Evolutionary conservation across 306 rosid species (phyloP).

Genomic region (Lathyrus tuberosus): DNA sequence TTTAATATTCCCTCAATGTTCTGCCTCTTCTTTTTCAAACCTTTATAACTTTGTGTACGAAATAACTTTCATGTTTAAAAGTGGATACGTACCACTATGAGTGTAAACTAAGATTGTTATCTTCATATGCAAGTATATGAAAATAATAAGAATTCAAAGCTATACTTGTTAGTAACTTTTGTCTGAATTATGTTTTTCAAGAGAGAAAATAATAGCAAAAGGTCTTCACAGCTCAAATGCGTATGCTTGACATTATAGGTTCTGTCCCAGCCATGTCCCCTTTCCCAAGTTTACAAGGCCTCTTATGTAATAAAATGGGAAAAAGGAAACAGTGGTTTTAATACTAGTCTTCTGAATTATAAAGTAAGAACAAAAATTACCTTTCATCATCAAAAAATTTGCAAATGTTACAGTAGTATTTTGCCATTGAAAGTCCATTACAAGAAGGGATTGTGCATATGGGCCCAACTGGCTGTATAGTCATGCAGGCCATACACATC

Average conservation of each 20-base stretch:
- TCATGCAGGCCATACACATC: slow-evolving; percentile 93
- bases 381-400: slow-evolving; percentile 98
- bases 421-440: slow-evolving; percentile 85
- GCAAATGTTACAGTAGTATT: slow-evolving; percentile 87
- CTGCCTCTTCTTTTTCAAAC: slow-evolving; percentile 26
- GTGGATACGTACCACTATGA: not conserved
- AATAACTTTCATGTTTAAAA: not conserved
- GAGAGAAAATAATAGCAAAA: slow-evolving; percentile 7
- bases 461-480: slow-evolving; percentile 84
- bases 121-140: not conserved
- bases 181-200: not conserved
- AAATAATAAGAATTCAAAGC: not conserved
- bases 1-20: slow-evolving; percentile 12
- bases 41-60: not conserved
- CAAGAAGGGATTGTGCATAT: slow-evolving; percentile 81
- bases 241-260: slow-evolving; percentile 13
- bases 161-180: not conserved
- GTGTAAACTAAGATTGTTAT: not conserved
- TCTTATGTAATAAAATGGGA: not conserved
- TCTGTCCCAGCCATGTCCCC: not conserved
- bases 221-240: slow-evolving; percentile 1
- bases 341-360: slow-evolving; percentile 23
- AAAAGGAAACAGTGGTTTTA: slow-evolving; percentile 22
- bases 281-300: not conserved
- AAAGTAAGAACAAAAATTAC: slow-evolving; percentile 46